Conservation (phyloP, 2,329 filamentous ascomycete genomes). For the Microascus cirrosus region DNA sequence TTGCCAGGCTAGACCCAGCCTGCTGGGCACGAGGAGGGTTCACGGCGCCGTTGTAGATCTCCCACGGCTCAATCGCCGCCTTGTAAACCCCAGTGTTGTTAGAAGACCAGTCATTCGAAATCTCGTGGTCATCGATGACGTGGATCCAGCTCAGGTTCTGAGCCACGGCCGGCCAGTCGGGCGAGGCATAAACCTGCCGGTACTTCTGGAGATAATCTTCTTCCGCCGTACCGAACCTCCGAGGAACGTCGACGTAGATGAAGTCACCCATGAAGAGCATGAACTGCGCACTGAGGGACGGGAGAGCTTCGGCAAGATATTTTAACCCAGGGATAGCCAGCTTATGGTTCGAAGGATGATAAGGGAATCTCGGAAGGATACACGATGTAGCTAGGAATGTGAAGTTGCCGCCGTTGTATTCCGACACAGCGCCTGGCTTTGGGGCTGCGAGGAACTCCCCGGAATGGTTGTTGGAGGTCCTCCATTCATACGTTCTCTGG, state of each 20-base stretch:
- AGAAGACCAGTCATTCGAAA: slow-evolving; percentile 82
- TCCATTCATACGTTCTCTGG: slow-evolving; percentile 71
- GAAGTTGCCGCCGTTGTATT: slow-evolving; percentile 56
- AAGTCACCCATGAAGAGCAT: slow-evolving; percentile 81
- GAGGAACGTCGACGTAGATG: slow-evolving; percentile 83
- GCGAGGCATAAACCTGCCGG: slow-evolving; percentile 88
- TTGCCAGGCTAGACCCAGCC: slow-evolving; percentile 26
- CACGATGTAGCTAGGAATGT: slow-evolving; percentile 91
- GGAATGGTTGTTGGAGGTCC: slow-evolving; percentile 74
- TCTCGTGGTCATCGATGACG: slow-evolving; percentile 93
- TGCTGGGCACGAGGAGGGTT: slow-evolving; percentile 65
- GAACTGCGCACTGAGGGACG: slow-evolving; percentile 61
- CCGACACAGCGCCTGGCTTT: slow-evolving; percentile 50
- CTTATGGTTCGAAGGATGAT: slow-evolving; percentile 72
- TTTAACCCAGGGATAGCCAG: slow-evolving; percentile 72
- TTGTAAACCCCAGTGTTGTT: slow-evolving; percentile 73
- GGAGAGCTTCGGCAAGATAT: slow-evolving; percentile 63
- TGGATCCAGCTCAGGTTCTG: slow-evolving; percentile 93
- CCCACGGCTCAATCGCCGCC: slow-evolving; percentile 73
- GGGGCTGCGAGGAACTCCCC: slow-evolving; percentile 76
- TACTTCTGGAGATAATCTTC: slow-evolving; percentile 86
- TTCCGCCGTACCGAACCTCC: slow-evolving; percentile 58
- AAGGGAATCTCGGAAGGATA: slow-evolving; percentile 78
- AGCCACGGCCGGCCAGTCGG: slow-evolving; percentile 71
- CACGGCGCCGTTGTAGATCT: slow-evolving; percentile 70